These are phyloP conservation scores for Talaromyces sp. DNA, from an alignment of 2,329 filamentous ascomycete species.

Conservation along the genomic window DNA sequence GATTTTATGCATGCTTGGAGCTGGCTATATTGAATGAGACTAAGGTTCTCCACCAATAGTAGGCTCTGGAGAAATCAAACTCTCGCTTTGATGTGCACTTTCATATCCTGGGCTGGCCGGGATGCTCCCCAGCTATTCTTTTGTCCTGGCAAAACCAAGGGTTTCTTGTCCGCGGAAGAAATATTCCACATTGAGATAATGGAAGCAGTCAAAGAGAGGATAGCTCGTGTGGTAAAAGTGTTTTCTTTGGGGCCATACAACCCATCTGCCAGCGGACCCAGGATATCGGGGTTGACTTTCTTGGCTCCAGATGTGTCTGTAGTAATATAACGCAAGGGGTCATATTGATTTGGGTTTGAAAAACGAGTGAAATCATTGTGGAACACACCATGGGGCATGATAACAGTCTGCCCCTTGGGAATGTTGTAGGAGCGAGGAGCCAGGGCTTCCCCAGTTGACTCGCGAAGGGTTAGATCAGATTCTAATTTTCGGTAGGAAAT, in stretches of 20 bases:
- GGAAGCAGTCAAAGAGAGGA: conserved; percentile 54
- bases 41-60: too few relatives aligned
- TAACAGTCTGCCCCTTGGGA: conserved; percentile 46
- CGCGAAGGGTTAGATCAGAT: conserved; percentile 42
- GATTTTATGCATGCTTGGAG: too few relatives aligned
- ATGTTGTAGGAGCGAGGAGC: conserved; percentile 45
- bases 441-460: conserved; percentile 42
- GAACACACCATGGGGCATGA: conserved; percentile 49
- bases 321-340: conserved; percentile 52
- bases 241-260: conserved; percentile 54
- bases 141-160: conserved; percentile 57
- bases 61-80: too few relatives aligned
- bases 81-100: background rate
- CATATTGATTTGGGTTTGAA: conserved; percentile 46
- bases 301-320: conserved; percentile 35
- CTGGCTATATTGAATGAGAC: too few relatives aligned
- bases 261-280: conserved; percentile 55
- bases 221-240: conserved; percentile 54
- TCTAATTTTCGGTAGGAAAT: conserved; percentile 47
- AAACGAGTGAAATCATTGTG: conserved; percentile 47
- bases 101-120: conserved; percentile 54
- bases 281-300: conserved; percentile 42
- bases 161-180: conserved; percentile 48
- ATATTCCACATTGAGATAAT: conserved; percentile 62
- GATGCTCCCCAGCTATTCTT: conserved; percentile 54